Evolutionary conservation across 2,329 filamentous ascomycete species (phyloP), one percentile per base, ranked within the genome.

Genomic region (Thielaviopsis ethacetica): DNA sequence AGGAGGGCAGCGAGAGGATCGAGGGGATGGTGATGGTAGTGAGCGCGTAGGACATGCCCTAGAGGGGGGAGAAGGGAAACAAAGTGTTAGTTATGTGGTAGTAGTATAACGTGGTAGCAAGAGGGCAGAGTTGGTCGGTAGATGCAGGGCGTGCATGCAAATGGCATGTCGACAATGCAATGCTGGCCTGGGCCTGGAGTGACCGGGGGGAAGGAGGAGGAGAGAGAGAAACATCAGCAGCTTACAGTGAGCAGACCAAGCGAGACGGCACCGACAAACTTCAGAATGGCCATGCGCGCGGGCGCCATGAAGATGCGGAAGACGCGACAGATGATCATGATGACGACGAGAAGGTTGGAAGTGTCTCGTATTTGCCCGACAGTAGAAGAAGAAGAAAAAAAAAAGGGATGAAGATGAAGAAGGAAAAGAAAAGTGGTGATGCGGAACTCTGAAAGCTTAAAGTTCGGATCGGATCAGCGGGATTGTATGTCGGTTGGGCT

Each of bases 261-360:
- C 66, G 86, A 91, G 64, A 95, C 81, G 56, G 89, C 94, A 67
- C 91, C 91, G 65, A 96, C 86, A 70, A 96, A 95, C 75, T 97
- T 96, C 74, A 87, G 82, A 70, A 86, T 74, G 59, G 88, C 84
- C 67, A 95, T 77, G 67, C 83, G 82, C 66, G 78, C 82, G 66
- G 79, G 81, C 65, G 81, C 77, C 81, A 89, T 86, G 53, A 61
- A 71, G 68, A 65, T 62, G 60, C 62, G 57, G 60, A 61, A 61
- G 7, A 61, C 54, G 24, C 57, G 57, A 21, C 59, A 59, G 53
- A 58, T 49, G 54, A 57, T 59, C 60, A 61, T 60, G 19, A 6
- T 59, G 57, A 15, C 13, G 22, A 49, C 30, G 22, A 26, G 38
- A 34, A 30, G 34, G 21, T 6, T 54, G 44, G 4, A 19, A 21